Percentiles rank a stretch among this genome's conserved stretches.
Conservation (phyloP, 768 basidiomycete species). For the Ramaria rubella region DNA sequence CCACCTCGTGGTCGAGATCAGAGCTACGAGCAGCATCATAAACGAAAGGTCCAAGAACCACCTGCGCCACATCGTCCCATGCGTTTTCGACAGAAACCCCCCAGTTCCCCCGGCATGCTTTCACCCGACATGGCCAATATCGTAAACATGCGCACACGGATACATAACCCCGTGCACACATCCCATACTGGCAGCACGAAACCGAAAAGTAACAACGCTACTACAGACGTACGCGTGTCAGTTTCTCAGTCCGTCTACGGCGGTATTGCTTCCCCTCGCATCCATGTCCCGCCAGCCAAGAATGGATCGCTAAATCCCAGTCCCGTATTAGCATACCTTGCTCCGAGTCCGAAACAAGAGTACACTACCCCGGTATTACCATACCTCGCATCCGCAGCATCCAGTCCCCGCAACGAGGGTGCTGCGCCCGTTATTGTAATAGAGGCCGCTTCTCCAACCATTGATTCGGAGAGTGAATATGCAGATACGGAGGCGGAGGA, state of each 20-base stretch:
- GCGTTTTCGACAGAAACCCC: not conserved
- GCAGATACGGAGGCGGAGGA: not conserved
- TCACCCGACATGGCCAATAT: not conserved
- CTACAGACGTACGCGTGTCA: not conserved
- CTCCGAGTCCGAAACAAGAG: not conserved
- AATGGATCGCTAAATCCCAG: not conserved
- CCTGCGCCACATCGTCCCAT: not conserved
- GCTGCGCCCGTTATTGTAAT: not conserved
- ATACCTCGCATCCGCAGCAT: not conserved
- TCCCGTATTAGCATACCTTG: not conserved
- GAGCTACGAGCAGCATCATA: not conserved
- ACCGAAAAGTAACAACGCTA: too few species aligned
- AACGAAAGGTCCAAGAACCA: not conserved
- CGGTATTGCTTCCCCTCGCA: not conserved
- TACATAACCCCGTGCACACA: not conserved
- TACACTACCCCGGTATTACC: not conserved
- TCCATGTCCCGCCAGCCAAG: not conserved
- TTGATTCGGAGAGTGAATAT: not conserved
- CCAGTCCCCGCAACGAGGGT: not conserved
- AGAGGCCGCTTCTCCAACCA: not conserved
- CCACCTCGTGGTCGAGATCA: not conserved
- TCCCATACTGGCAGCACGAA: not conserved
- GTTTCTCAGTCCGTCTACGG: not conserved
- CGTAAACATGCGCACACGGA: not conserved
- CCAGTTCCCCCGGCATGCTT: not conserved